These are phyloP conservation scores for Grigorovia jiainica DNA, from an alignment of 805 yeast species.

Conservation along the genomic window DNA sequence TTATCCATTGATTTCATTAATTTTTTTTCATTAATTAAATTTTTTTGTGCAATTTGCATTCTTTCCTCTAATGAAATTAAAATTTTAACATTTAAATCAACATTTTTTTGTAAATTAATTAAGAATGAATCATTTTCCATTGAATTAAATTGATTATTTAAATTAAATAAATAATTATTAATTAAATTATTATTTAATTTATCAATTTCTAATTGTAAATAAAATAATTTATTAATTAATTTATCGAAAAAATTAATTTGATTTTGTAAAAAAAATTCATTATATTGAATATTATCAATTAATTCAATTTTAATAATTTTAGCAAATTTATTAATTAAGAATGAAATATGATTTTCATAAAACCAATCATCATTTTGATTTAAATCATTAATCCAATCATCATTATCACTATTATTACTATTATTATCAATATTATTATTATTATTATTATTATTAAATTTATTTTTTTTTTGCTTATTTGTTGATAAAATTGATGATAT, in stretches of 20 bases:
- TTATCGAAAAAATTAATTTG: constrained; percentile 20
- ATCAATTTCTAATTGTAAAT: constrained; percentile 18
- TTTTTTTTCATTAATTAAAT: constrained; percentile 18
- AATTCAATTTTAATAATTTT: constrained; percentile 14
- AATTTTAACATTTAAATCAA: constrained; percentile 14
- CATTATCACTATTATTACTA: neutral
- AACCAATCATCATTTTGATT: constrained; percentile 16
- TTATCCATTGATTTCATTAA: constrained; percentile 21
- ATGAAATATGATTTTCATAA: constrained; percentile 17
- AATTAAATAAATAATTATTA: constrained; percentile 19
- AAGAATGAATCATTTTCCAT: constrained; percentile 23
- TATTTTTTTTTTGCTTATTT: neutral
- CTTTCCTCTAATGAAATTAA: constrained; percentile 25
- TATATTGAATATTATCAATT: constrained; percentile 16
- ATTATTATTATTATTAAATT: neutral
- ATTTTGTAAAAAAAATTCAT: constrained; percentile 23
- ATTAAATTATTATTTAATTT: constrained; percentile 23
- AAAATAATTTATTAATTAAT: constrained; percentile 17
- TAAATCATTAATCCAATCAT: neutral
- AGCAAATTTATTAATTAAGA: constrained; percentile 19
- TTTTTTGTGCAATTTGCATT: constrained; percentile 13
- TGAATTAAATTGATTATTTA: constrained; percentile 23
- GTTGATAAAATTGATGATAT: constrained; percentile 8
- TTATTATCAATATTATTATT: neutral
- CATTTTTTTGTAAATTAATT: constrained; percentile 7